phyloP scores from a whole-genome alignment of 2,329 filamentous ascomycete genomes.

The Aulographum hederae region DNA sequence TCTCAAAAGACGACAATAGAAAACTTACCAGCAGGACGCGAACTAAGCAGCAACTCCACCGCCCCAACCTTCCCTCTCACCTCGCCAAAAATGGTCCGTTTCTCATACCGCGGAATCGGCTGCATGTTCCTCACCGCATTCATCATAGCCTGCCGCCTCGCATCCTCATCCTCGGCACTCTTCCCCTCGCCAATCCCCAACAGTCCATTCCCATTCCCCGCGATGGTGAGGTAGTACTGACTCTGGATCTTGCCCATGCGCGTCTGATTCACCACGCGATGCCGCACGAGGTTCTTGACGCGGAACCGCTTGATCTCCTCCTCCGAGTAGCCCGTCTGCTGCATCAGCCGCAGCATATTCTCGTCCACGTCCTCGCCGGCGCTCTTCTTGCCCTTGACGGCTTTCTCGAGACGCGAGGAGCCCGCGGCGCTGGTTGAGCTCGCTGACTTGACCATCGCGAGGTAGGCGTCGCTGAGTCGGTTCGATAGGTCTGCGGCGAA shows the following conservation, averaged over 20 bases:
- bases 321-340: conserved; percentile 35
- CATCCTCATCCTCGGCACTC: conserved; percentile 53
- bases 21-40: conserved; percentile 68
- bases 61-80: conserved; percentile 72
- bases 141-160: conserved; percentile 53
- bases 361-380: conserved; percentile 23
- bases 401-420: conserved; percentile 14
- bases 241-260: conserved; percentile 84
- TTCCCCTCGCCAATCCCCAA: conserved; percentile 85
- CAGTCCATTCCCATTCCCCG: conserved; percentile 63
- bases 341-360: conserved; percentile 26
- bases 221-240: conserved; percentile 58
- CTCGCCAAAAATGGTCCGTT: conserved; percentile 77
- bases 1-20: background rate
- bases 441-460: conserved; percentile 8
- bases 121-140: conserved; percentile 81
- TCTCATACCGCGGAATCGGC: conserved; percentile 81
- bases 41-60: conserved; percentile 64
- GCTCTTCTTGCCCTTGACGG: background rate
- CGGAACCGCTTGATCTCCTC: conserved; percentile 33
- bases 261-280: conserved; percentile 77
- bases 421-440: conserved; percentile 19
- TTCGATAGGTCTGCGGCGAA: background rate
- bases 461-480: background rate
- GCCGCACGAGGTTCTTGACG: conserved; percentile 54